phyloP scores from a whole-genome alignment of 2,329 filamentous ascomycete species.

The Fusarium decemcellulare region DNA sequence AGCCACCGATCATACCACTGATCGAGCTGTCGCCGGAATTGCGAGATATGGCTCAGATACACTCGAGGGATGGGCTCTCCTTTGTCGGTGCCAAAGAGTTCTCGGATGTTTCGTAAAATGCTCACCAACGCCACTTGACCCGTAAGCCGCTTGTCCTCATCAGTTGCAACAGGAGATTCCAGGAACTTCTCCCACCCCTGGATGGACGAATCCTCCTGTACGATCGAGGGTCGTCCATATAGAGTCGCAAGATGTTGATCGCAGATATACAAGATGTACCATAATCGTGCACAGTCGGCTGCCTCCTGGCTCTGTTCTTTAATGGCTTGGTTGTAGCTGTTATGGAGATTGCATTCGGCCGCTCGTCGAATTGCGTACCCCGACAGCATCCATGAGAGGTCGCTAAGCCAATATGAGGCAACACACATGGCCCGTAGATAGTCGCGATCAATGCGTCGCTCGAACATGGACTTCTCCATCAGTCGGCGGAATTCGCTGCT shows the following conservation, averaged over 20 bases:
- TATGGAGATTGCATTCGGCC: constrained; percentile 61
- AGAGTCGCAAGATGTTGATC: constrained; percentile 74
- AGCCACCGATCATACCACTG: constrained; percentile 57
- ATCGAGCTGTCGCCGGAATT: constrained; percentile 54
- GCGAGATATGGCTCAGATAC: constrained; percentile 64
- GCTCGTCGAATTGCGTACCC: constrained; percentile 67
- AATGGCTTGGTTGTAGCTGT: constrained; percentile 58
- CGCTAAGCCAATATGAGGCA: constrained; percentile 74
- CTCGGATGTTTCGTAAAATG: constrained; percentile 69
- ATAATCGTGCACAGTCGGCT: constrained; percentile 69
- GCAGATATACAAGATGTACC: constrained; percentile 74
- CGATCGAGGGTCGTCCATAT: constrained; percentile 71
- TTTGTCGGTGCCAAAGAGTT: constrained; percentile 70
- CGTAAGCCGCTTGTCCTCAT: constrained; percentile 70
- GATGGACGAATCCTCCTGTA: constrained; percentile 70
- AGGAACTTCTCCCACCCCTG: constrained; percentile 71
- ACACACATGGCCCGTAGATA: constrained; percentile 73
- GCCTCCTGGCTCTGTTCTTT: constrained; percentile 58
- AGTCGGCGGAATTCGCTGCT: constrained; percentile 70
- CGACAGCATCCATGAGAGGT: constrained; percentile 74
- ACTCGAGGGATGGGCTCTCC: constrained; percentile 66
- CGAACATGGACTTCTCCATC: constrained; percentile 62
- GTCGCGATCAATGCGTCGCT: constrained; percentile 59
- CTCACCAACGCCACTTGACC: constrained; percentile 72
- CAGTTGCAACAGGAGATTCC: constrained; percentile 63